Evolutionary conservation across 140 eudicot genomes (phyloP).

Genomic region (Ambrosia hybrid): DNA sequence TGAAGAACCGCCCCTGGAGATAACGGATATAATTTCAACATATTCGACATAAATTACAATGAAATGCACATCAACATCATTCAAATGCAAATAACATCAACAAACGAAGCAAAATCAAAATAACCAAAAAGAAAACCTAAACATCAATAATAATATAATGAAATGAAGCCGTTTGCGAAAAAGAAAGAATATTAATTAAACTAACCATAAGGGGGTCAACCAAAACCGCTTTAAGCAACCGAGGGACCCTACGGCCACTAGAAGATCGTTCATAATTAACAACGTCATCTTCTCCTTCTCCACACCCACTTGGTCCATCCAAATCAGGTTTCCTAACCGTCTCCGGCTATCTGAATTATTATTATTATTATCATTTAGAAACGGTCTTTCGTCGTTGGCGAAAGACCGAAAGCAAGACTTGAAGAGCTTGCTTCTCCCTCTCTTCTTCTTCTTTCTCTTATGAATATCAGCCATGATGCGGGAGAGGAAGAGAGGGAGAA

Average conservation of each 20-base stretch:
- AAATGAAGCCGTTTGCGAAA: background rate
- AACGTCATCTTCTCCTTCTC: background rate
- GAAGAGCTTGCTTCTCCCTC: constrained; percentile 40
- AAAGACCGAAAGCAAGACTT: constrained; percentile 34
- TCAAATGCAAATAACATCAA: background rate
- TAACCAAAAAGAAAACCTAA: background rate
- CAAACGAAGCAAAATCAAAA: background rate
- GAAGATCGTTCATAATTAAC: background rate
- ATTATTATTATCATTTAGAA: too few species aligned
- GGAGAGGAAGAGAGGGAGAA: constrained; percentile 25
- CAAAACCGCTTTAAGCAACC: constrained; percentile 36
- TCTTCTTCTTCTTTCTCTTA: constrained; percentile 35
- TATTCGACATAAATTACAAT: too few species aligned
- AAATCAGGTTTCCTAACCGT: constrained; percentile 21
- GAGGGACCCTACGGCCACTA: constrained; percentile 12
- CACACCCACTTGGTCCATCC: background rate
- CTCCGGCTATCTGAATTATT: constrained; percentile 20
- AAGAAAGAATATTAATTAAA: background rate
- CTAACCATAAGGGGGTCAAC: too few species aligned
- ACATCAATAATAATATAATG: background rate
- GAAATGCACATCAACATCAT: too few species aligned
- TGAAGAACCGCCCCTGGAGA: too few species aligned
- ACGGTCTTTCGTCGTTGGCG: constrained; percentile 19
- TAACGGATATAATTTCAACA: too few species aligned
- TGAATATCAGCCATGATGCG: constrained; percentile 25